These are phyloP conservation scores for Mycena rosella DNA, from an alignment of 768 basidiomycete genomes.

Conservation along the genomic window DNA sequence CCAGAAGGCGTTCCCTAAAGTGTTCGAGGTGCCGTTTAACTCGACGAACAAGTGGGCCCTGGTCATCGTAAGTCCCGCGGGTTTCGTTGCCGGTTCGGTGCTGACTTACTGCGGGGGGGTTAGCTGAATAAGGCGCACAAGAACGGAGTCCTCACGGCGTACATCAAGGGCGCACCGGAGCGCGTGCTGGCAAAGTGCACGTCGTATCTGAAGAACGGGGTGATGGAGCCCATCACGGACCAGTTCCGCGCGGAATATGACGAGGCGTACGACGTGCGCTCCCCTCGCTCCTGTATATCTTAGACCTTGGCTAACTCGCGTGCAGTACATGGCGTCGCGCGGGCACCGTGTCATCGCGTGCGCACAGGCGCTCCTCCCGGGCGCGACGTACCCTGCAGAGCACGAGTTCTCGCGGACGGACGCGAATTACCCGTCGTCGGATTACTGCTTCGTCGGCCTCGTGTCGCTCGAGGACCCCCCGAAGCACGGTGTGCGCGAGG, in stretches of 20 bases:
- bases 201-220: slow-evolving; percentile 68
- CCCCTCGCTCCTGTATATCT: neutral
- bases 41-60: slow-evolving; percentile 82
- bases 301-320: neutral
- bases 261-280: slow-evolving; percentile 69
- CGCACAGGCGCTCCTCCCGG: slow-evolving; percentile 69
- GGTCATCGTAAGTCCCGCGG: slow-evolving; percentile 63
- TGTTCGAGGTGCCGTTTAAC: slow-evolving; percentile 84
- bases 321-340: slow-evolving; percentile 81
- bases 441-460: slow-evolving; percentile 75
- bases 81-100: neutral
- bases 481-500: slow-evolving; percentile 79
- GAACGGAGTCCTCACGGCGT: slow-evolving; percentile 62
- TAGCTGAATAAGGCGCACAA: slow-evolving; percentile 69
- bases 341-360: slow-evolving; percentile 83
- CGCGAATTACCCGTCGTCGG: slow-evolving; percentile 63
- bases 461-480: slow-evolving; percentile 80
- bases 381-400: slow-evolving; percentile 58
- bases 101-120: neutral
- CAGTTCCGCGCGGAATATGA: slow-evolving; percentile 68
- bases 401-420: slow-evolving; percentile 69
- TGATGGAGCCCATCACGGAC: slow-evolving; percentile 62
- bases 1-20: slow-evolving; percentile 64
- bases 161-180: slow-evolving; percentile 80
- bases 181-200: slow-evolving; percentile 75